Evolutionary conservation across 257 asterid species (phyloP), one percentile per base, ranked within the genome.

Genomic region (Solanum lignicaule): DNA sequence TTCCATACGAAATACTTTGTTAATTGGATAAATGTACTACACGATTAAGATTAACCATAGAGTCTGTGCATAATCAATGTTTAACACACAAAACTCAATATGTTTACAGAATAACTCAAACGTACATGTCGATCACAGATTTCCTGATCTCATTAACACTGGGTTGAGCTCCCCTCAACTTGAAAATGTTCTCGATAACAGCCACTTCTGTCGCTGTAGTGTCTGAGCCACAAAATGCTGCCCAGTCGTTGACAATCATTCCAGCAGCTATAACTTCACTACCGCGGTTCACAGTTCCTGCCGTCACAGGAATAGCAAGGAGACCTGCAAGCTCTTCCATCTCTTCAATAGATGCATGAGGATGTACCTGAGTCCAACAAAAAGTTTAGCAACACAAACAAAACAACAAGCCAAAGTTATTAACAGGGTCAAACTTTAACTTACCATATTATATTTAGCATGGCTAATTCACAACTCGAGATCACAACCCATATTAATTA

Each of bases 181-280:
- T 92, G 93, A 95, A 96, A 27, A 95, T 94, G 3, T 91, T 92
- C 85, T 95, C 98, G 6, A 95, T 90, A 8, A 95, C 98, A 4
- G 96, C 93, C 88, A 95, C 78, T 92, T 96, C 99, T 1, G 98
- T 95, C 36, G 98, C 98, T 87, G 99, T 96, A 6, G 99, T 96
- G 89, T 94, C 98, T 6, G 98, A 92, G 4, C 98, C 99, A 73
- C 98, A 94, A 89, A 96, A 96, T 1, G 96, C 98, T 3, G 98
- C 92, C 98, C 98, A 96, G 90, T 96, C 98, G 46, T 96, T 96
- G 18, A 94, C 98, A 0, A 90, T 86, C 92, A 96, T 79, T 31
- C 98, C 98, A 32, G 96, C 98, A 69, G 90, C 97, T 69, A 96
- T 89, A 41, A 93, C 98, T 86, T 94, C 98, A 85, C 96, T 94